Percentiles rank a stretch among this genome's conserved stretches.
Conservation (phyloP, 257 asterid species). For the Primulina tabacum region DNA sequence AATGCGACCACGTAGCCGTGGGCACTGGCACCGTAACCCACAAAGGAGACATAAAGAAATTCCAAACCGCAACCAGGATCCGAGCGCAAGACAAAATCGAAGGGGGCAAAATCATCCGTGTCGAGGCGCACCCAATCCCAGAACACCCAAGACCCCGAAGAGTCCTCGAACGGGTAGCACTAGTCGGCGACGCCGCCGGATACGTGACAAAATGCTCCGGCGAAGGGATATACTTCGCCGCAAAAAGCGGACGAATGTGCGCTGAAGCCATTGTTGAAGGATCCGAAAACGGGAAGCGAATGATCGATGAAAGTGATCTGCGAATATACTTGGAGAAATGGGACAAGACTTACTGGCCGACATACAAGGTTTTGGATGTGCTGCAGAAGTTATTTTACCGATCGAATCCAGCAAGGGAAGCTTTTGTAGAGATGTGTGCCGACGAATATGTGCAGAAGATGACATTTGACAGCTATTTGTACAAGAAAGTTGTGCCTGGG, state of each 20-base stretch:
- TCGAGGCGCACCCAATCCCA: conserved; percentile 90
- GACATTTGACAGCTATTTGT: conserved; percentile 88
- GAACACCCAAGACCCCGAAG: conserved; percentile 85
- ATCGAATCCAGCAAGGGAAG: conserved; percentile 87
- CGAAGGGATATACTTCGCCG: conserved; percentile 86
- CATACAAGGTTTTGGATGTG: conserved; percentile 76
- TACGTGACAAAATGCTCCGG: conserved; percentile 91
- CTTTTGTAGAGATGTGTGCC: conserved; percentile 88
- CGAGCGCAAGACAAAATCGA: conserved; percentile 78
- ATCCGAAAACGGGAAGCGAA: conserved; percentile 73
- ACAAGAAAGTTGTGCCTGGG: conserved; percentile 83
- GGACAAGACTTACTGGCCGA: conserved; percentile 93
- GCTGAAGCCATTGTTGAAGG: conserved; percentile 91
- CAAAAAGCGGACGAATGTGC: conserved; percentile 92
- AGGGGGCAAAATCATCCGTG: conserved; percentile 75
- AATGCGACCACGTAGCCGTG: conserved; percentile 94
- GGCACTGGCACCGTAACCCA: conserved; percentile 95
- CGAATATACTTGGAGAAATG: conserved; percentile 78
- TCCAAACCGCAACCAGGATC: conserved; percentile 70
- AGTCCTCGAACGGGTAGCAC: conserved; percentile 62
- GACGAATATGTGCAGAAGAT: conserved; percentile 93
- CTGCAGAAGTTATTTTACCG: conserved; percentile 87
- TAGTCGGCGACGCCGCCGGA: conserved; percentile 91
- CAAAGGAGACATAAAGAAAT: conserved; percentile 76
- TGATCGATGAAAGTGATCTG: conserved; percentile 76